Evolutionary conservation across 2,329 filamentous ascomycete genomes (phyloP), one percentile per base, ranked within the genome.

Genomic region (Fusarium duplospermum): DNA sequence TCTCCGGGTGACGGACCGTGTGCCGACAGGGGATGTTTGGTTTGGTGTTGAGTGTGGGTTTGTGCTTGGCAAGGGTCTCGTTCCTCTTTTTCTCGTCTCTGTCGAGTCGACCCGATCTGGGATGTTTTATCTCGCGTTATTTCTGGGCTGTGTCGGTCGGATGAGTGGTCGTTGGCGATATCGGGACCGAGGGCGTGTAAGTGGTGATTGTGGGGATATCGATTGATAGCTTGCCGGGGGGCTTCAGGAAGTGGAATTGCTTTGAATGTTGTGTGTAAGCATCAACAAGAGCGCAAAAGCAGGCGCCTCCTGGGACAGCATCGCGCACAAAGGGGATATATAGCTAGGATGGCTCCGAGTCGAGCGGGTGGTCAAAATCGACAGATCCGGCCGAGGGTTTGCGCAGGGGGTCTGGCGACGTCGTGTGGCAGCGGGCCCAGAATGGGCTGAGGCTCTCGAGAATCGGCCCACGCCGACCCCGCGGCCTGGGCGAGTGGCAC

Each of bases 401-500:
- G 63, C 54, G 67, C 77, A 78, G 76, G 77, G 74, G 76, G 78
- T 82, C 80, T 78, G 79, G 70, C 74, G 78, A 82, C 77, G 80
- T 81, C 77, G 78, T 79, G 78, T 79, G 78, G 78, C 78, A 76
- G 79, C 76, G 80, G 79, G 76, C 71, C 77, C 74, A 78, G 72
- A 81, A 81, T 82, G 80, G 80, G 74, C 80, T 81, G 80, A 82
- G 78, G 70, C 78, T 80, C 75, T 73, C 73, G 67, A 80, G 74
- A 79, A 82, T 82, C 80, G 80, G 80, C 76, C 80, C 80, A 82
- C 80, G 74, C 80, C 77, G 77, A 79, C 77, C 77, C 77, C 76
- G 77, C 77, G 77, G 71, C 70, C 61, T 74, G 66, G 66, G 58
- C 29, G 65, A 66, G 59, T 67, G 59, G 63, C 56, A 52, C 63